phyloP scores from a whole-genome alignment of 768 basidiomycete genomes.

The Amanita subjunquillea region DNA sequence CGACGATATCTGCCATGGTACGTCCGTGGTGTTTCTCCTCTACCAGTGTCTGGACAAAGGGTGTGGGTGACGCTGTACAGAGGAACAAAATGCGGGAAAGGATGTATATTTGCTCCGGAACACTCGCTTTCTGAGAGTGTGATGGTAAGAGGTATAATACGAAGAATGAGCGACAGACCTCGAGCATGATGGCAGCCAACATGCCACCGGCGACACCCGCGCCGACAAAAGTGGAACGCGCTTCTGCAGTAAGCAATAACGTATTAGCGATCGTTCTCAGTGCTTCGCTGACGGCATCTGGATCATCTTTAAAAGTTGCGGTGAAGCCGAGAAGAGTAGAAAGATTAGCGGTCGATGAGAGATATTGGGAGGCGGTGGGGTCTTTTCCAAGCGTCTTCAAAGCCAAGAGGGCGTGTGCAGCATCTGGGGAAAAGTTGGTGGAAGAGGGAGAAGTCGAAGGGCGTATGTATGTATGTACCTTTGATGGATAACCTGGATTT shows the following conservation, averaged over 20 bases:
- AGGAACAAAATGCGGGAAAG: conserved; percentile 72
- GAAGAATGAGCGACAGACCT: neutral
- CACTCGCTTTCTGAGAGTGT: conserved; percentile 43
- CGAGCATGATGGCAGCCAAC: conserved; percentile 45
- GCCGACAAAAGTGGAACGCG: conserved; percentile 45
- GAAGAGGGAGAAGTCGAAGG: neutral
- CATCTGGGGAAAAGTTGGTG: conserved; percentile 32
- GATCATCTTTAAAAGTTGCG: conserved; percentile 41
- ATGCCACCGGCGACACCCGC: conserved; percentile 58
- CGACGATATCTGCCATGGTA: conserved; percentile 55
- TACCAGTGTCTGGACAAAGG: conserved; percentile 49
- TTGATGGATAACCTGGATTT: conserved; percentile 17
- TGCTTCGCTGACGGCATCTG: conserved; percentile 57
- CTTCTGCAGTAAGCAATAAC: conserved; percentile 55
- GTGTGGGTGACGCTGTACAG: conserved; percentile 41
- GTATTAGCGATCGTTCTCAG: conserved; percentile 75
- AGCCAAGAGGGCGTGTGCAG: conserved; percentile 53
- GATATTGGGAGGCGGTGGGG: conserved; percentile 52
- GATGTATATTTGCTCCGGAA: conserved; percentile 61
- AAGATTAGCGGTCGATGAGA: conserved; percentile 47
- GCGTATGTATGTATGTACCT: conserved; percentile 12
- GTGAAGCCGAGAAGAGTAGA: conserved; percentile 43
- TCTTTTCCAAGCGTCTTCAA: conserved; percentile 70
- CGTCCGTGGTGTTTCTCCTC: conserved; percentile 50
- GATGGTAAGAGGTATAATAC: conserved; percentile 7